Conservation (phyloP, 169 alveolate species). For the Theileria sp. region DNA sequence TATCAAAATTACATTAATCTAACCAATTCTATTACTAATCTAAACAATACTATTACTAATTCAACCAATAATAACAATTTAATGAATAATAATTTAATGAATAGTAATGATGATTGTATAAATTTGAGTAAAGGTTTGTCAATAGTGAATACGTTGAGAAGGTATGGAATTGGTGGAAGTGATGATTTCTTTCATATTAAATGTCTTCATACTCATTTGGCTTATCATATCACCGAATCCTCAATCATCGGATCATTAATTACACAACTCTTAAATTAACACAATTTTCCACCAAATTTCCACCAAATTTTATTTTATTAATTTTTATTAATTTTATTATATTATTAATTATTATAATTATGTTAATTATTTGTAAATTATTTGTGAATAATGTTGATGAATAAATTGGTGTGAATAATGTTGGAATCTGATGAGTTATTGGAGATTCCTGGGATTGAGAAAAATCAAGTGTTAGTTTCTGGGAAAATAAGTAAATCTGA, state of each 20-base stretch:
- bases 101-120: too few relatives aligned
- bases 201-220: slow-evolving; percentile 74
- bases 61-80: too few relatives aligned
- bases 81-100: not conserved
- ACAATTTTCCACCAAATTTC: not conserved
- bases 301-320: not conserved
- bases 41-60: too few relatives aligned
- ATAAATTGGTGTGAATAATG: not conserved
- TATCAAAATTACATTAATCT: not conserved
- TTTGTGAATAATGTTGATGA: not conserved
- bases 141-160: slow-evolving; percentile 67
- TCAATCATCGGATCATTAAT: slow-evolving; percentile 42
- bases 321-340: too few relatives aligned
- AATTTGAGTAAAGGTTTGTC: slow-evolving; percentile 55
- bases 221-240: slow-evolving; percentile 57
- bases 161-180: slow-evolving; percentile 74
- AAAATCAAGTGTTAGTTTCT: not conserved
- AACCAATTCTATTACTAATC: too few relatives aligned
- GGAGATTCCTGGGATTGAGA: not conserved
- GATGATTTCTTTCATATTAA: slow-evolving; percentile 69
- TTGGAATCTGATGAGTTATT: not conserved
- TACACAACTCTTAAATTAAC: not conserved
- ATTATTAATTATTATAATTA: too few relatives aligned
- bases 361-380: not conserved
- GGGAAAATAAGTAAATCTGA: slow-evolving; percentile 37